Conservation (phyloP, 176 grass and related monocot genomes). For the Rhynchospora pubera region DNA sequence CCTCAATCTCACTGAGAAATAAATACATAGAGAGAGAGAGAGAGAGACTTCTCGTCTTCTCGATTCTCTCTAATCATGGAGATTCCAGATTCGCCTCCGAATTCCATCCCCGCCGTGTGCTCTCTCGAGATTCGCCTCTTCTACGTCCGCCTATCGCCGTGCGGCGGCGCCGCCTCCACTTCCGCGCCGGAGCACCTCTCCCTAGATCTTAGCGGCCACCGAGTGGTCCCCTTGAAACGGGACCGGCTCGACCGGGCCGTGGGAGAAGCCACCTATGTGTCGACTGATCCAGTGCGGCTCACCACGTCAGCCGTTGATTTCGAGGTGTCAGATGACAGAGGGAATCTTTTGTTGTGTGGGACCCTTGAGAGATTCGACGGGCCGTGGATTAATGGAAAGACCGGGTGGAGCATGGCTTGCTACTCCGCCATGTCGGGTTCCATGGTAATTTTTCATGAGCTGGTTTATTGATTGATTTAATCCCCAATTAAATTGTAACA, state of each 20-base stretch:
- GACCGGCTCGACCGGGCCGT: constrained; percentile 46
- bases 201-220: constrained; percentile 24
- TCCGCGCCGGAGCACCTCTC: constrained; percentile 36
- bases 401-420: constrained; percentile 67
- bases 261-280: constrained; percentile 71
- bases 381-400: constrained; percentile 32
- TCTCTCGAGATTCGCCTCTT: constrained; percentile 76
- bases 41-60: background rate
- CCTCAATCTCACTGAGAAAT: background rate
- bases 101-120: constrained; percentile 8
- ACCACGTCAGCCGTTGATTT: constrained; percentile 42
- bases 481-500: background rate
- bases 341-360: constrained; percentile 51
- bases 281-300: constrained; percentile 40
- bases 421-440: constrained; percentile 32
- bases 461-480: background rate
- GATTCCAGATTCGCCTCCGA: constrained; percentile 20
- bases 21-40: background rate
- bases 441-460: constrained; percentile 8
- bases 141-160: constrained; percentile 64
- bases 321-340: constrained; percentile 60
- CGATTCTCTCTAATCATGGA: constrained; percentile 21
- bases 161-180: constrained; percentile 14
- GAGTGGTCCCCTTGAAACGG: constrained; percentile 45
- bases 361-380: constrained; percentile 35